A percentile compares a stretch with the other conserved stretches of the same genome.
phyloP scores from a whole-genome alignment of 2,329 filamentous ascomycete species.

The Colletotrichum sp. region DNA sequence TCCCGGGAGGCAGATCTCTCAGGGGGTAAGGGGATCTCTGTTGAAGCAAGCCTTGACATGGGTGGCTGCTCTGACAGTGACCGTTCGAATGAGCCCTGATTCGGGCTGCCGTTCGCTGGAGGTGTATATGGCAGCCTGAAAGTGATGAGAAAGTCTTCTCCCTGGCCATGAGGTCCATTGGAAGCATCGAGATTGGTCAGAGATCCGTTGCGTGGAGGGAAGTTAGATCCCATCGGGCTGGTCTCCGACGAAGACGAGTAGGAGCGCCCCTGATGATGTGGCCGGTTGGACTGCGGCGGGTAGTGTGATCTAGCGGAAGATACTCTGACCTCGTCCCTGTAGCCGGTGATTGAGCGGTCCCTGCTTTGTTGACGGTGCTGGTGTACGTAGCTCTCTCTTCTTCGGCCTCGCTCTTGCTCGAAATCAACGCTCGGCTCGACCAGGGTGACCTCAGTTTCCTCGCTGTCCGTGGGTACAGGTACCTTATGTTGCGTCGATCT shows the following conservation, averaged over 20 bases:
- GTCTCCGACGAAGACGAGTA: constrained; percentile 6
- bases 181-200: neutral
- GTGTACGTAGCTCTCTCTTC: constrained; percentile 18
- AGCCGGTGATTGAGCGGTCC: constrained; percentile 18
- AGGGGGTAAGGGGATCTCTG: neutral
- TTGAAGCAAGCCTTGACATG: neutral
- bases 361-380: constrained; percentile 19
- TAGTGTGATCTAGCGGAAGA: constrained; percentile 21
- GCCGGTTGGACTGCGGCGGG: constrained; percentile 17
- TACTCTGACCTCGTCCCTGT: constrained; percentile 12
- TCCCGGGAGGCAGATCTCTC: neutral
- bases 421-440: constrained; percentile 5
- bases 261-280: constrained; percentile 8
- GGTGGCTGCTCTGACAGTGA: neutral
- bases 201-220: neutral
- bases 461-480: neutral
- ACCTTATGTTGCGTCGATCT: neutral
- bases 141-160: constrained; percentile 3
- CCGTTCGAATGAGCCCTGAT: neutral
- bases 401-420: constrained; percentile 8
- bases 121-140: constrained; percentile 19
- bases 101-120: constrained; percentile 3
- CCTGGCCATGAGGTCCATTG: neutral
- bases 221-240: neutral
- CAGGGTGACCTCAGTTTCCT: neutral